Percentiles rank a stretch among this genome's conserved stretches.
phyloP scores from a whole-genome alignment of 495 filamentous ascomycete species.

The Aspergillus diversus region DNA sequence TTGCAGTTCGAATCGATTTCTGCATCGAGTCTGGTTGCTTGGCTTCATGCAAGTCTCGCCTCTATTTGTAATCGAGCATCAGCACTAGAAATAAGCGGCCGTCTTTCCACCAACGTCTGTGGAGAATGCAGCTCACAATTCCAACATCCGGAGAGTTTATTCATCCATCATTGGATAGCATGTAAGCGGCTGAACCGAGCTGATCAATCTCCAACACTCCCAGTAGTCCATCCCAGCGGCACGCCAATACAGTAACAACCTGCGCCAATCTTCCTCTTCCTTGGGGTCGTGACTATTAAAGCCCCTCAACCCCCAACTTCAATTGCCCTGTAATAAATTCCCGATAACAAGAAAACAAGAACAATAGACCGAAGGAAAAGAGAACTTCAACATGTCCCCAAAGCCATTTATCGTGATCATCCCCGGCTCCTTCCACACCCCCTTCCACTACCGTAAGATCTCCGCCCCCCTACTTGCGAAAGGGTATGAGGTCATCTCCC shows the following conservation, averaged over 20 bases:
- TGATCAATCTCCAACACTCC: neutral
- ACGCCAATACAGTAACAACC: neutral
- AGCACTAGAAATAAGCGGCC: neutral
- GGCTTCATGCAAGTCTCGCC: neutral
- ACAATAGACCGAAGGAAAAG: neutral
- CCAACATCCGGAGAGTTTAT: neutral
- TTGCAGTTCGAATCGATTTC: neutral
- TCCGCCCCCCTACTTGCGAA: constrained; percentile 10
- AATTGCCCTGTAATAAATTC: neutral
- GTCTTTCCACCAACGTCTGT: neutral
- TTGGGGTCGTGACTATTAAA: neutral
- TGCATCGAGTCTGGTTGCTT: neutral
- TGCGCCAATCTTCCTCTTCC: neutral
- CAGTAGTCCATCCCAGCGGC: neutral
- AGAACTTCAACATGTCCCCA: neutral
- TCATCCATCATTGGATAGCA: neutral
- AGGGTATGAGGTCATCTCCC: constrained; percentile 18
- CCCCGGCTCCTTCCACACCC: constrained; percentile 22
- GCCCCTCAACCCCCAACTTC: neutral
- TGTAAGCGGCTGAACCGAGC: neutral
- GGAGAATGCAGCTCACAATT: neutral
- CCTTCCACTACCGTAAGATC: constrained; percentile 25
- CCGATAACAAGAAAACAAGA: neutral
- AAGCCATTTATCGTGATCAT: constrained; percentile 25
- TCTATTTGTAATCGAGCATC: neutral